A percentile compares a stretch with the other conserved stretches of the same genome.
Evolutionary conservation across 371 early-diverging fungal genomes (phyloP).

Genomic region (Lichtheimia ramosa): DNA sequence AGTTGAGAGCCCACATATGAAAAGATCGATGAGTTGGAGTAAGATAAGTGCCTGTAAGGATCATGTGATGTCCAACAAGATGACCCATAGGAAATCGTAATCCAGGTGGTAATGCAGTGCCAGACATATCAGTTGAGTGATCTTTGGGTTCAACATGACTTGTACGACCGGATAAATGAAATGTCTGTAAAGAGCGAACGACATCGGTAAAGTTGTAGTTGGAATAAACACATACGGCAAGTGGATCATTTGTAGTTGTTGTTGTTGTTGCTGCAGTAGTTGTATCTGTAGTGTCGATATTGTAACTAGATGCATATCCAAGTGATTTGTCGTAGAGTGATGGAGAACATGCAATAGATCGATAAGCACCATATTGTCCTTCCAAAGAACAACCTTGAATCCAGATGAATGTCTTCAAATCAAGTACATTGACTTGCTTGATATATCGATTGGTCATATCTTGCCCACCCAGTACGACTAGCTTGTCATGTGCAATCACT

Average conservation of each 20-base stretch:
- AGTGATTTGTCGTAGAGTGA: conserved; percentile 5
- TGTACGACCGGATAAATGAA: conserved; percentile 36
- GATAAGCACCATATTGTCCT: conserved; percentile 74
- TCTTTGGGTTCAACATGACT: conserved; percentile 24
- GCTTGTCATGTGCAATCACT: conserved; percentile 50
- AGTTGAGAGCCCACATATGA: conserved; percentile 75
- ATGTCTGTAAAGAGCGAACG: conserved; percentile 66
- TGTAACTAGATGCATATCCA: not conserved
- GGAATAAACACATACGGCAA: conserved; percentile 62
- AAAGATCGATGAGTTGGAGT: conserved; percentile 67
- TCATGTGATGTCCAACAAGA: conserved; percentile 66
- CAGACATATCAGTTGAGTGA: conserved; percentile 64
- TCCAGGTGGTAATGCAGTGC: conserved; percentile 69
- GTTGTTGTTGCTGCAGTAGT: not conserved
- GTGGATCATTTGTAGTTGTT: not conserved
- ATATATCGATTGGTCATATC: conserved; percentile 71
- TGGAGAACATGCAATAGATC: conserved; percentile 64
- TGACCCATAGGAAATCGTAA: conserved; percentile 76
- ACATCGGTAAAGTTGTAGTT: conserved; percentile 82
- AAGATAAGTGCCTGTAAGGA: conserved; percentile 76
- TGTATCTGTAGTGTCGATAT: not conserved
- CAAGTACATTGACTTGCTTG: conserved; percentile 70
- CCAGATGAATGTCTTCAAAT: conserved; percentile 62
- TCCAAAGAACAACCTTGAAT: conserved; percentile 58
- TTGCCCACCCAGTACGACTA: conserved; percentile 76